Conservation (phyloP, 306 rosid species). For the Rosa multiflora region DNA sequence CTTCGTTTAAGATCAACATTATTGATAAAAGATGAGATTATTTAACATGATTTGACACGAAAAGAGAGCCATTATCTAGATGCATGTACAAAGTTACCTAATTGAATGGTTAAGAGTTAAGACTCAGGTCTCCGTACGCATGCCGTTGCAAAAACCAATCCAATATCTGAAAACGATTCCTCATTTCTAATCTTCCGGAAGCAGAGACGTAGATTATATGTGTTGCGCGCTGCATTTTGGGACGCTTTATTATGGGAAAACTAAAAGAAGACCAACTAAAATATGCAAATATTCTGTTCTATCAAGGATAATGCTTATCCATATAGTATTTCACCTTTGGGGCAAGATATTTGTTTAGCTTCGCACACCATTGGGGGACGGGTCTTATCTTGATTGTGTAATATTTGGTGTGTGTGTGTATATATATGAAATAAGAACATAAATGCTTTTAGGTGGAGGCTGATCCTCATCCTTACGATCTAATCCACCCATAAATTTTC, state of each 20-base stretch:
- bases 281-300: not conserved
- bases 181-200: not conserved
- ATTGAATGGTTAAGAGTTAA: not conserved
- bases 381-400: constrained; percentile 32
- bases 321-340: not conserved
- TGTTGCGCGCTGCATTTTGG: not conserved
- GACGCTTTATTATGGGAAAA: not conserved
- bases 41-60: not conserved
- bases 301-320: constrained; percentile 27
- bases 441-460: constrained; percentile 25
- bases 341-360: not conserved
- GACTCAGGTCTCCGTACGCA: not conserved
- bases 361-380: not conserved
- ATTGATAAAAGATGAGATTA: not conserved
- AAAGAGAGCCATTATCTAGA: not conserved
- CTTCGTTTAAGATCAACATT: not conserved
- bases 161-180: not conserved
- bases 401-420: not conserved
- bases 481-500: not conserved
- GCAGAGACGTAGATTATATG: not conserved
- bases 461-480: not conserved
- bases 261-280: not conserved
- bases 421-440: constrained; percentile 23
- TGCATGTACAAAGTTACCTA: not conserved
- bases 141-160: not conserved